Base-by-base conservation (phyloP, 805 yeast genomes). In the Isabelozyma rhagii region DNA sequence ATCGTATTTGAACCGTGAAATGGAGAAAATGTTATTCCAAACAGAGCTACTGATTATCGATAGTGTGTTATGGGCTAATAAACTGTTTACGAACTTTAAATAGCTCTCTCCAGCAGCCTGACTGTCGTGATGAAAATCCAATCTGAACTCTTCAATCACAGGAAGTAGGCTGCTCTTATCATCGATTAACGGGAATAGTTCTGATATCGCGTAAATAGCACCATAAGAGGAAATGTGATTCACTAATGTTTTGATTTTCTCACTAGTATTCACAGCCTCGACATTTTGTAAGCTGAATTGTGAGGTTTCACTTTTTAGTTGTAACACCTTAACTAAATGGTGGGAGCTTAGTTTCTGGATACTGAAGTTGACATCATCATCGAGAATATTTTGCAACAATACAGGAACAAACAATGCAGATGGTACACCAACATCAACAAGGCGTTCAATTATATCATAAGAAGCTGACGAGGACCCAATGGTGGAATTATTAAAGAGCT, bases 401-500 rank as follows among this genome's bases (percentile, higher is more conserved):
- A 63, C 63, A 0, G 60, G 61, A 0, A 68, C 38, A 49, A 79
- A 74, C 0, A 63, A 52, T 0, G 45, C 42, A 21, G 48, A 54
- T 13, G 60, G 50, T 27, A 70, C 55, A 0, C 75, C 75, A 50
- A 67, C 21, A 1, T 28, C 45, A 1, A 61, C 47, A 10, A 72
- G 48, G 1, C 51, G 46, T 36, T 55, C 45, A 25, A 58, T 44
- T 17, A 64, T 39, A 7, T 44, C 29, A 47, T 54, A 52, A 8
- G 70, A 57, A 42, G 34, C 51, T 29, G 43, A 45, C 43, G 51
- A 55, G 44, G 55, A 57, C 49, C 46, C 63, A 64, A 51, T 69
- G 48, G 42, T 65, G 47, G 45, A 77, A 52, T 49, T 75, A 69
- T 83, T 85, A 45, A 90, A 74, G 0, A 74, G 51, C 51, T 89